These are phyloP conservation scores for Phytophthora multivora DNA, from an alignment of 352 stramenopile genomes.

Conservation along the genomic window DNA sequence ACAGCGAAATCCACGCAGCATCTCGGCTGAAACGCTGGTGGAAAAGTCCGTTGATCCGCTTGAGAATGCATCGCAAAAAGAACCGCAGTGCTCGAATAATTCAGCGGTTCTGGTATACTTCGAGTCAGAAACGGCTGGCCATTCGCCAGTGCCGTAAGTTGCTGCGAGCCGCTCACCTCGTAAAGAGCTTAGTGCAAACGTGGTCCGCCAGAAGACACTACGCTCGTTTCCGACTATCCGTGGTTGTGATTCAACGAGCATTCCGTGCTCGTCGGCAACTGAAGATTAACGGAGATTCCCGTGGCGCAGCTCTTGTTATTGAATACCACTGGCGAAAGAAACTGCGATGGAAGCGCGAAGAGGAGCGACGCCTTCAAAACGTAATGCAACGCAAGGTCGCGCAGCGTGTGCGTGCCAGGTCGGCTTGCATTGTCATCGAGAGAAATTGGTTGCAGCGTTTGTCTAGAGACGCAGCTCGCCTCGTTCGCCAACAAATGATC, in stretches of 20 bases:
- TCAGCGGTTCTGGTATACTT: slow-evolving; percentile 84
- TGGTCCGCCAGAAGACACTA: slow-evolving; percentile 35
- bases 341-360: slow-evolving; percentile 23
- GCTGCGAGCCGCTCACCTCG: slow-evolving; percentile 58
- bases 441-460: slow-evolving; percentile 43
- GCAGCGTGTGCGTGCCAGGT: slow-evolving; percentile 32
- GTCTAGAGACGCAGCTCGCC: slow-evolving; percentile 37
- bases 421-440: slow-evolving; percentile 46
- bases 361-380: slow-evolving; percentile 15
- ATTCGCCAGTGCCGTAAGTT: slow-evolving; percentile 74
- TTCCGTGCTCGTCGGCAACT: slow-evolving; percentile 35
- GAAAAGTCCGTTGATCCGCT: slow-evolving; percentile 57
- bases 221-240: slow-evolving; percentile 33
- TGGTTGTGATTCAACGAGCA: slow-evolving; percentile 38
- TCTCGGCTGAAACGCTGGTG: slow-evolving; percentile 89
- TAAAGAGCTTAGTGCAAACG: slow-evolving; percentile 45
- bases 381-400: slow-evolving; percentile 25
- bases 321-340: slow-evolving; percentile 46
- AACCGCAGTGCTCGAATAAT: slow-evolving; percentile 58
- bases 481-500: slow-evolving; percentile 41
- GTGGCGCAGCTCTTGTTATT: slow-evolving; percentile 35
- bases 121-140: slow-evolving; percentile 68
- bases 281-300: slow-evolving; percentile 18
- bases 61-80: slow-evolving; percentile 65
- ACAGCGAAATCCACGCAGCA: slow-evolving; percentile 91